Evolutionary conservation across 139 green algal species (phyloP).

Genomic region (Chlorella sp.): DNA sequence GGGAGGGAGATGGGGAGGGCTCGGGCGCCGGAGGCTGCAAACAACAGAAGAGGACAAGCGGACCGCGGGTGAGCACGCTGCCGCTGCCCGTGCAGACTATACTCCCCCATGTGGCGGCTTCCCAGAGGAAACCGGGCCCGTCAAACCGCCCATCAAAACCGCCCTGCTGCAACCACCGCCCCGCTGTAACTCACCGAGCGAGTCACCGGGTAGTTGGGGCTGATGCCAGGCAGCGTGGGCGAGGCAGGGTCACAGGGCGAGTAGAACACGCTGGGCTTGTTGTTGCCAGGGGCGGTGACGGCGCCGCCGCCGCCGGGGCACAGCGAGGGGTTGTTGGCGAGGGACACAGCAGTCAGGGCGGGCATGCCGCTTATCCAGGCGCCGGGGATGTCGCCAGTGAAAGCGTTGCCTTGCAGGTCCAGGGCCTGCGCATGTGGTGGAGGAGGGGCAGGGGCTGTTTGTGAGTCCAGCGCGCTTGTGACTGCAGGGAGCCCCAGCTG

Average conservation of each 20-base stretch:
- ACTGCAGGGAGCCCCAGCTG: no score
- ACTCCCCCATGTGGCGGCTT: no score
- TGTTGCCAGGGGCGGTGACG: neutral
- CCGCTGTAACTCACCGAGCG: neutral
- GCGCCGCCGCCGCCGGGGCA: neutral
- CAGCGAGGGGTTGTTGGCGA: conserved; percentile 41
- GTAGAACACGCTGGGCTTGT: conserved; percentile 23
- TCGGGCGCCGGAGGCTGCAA: neutral
- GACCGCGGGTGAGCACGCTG: neutral
- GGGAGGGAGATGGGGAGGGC: neutral
- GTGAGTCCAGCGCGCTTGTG: no score
- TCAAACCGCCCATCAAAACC: no score
- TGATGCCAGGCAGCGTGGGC: conserved; percentile 37
- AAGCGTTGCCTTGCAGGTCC: conserved; percentile 38
- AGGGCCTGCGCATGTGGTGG: neutral
- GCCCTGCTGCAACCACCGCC: neutral
- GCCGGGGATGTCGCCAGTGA: conserved; percentile 36
- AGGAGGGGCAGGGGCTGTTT: no score
- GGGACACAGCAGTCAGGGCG: conserved; percentile 26
- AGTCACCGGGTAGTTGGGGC: conserved; percentile 35
- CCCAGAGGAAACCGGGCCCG: no score
- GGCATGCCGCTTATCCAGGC: conserved; percentile 23
- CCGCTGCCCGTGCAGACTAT: no score
- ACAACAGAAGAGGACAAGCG: neutral
- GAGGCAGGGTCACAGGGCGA: conserved; percentile 19